Percentiles rank a stretch among this genome's conserved stretches.
phyloP scores from a whole-genome alignment of 495 filamentous ascomycete species.

The Aspergillus coremiiformis region DNA sequence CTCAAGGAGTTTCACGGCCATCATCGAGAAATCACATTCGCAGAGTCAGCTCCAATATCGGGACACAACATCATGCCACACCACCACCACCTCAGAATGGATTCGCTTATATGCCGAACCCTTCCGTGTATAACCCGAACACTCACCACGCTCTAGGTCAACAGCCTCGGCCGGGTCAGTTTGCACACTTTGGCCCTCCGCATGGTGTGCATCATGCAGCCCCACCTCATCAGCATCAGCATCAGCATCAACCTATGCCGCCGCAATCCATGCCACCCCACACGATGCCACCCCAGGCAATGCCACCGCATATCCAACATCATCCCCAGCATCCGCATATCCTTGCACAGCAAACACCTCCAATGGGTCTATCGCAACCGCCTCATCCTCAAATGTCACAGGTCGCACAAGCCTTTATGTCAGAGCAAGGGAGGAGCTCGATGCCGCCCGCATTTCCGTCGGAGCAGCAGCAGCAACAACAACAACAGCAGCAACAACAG shows the following conservation, averaged over 20 bases:
- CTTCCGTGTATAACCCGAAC: constrained; percentile 77
- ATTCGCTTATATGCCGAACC: constrained; percentile 78
- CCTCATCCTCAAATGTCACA: constrained; percentile 55
- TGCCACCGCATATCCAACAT: constrained; percentile 38
- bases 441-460: constrained; percentile 44
- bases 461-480: constrained; percentile 35
- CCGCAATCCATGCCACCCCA: constrained; percentile 27
- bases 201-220: constrained; percentile 32
- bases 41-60: constrained; percentile 67
- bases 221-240: constrained; percentile 27
- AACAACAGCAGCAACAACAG: constrained; percentile 36
- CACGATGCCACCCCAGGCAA: constrained; percentile 22
- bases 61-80: constrained; percentile 52
- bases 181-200: constrained; percentile 41
- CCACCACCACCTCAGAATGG: constrained; percentile 61
- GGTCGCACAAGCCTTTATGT: constrained; percentile 55
- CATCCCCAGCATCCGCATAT: constrained; percentile 33
- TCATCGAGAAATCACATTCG: constrained; percentile 72
- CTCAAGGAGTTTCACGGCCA: constrained; percentile 67
- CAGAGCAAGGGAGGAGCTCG: constrained; percentile 56
- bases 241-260: too few relatives aligned
- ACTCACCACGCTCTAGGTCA: constrained; percentile 38
- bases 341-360: constrained; percentile 25
- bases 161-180: constrained; percentile 39
- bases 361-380: constrained; percentile 27